A percentile compares a stretch with the other conserved stretches of the same genome.
phyloP scores from a whole-genome alignment of 306 rosid genomes.

The Dryas octopetala region DNA sequence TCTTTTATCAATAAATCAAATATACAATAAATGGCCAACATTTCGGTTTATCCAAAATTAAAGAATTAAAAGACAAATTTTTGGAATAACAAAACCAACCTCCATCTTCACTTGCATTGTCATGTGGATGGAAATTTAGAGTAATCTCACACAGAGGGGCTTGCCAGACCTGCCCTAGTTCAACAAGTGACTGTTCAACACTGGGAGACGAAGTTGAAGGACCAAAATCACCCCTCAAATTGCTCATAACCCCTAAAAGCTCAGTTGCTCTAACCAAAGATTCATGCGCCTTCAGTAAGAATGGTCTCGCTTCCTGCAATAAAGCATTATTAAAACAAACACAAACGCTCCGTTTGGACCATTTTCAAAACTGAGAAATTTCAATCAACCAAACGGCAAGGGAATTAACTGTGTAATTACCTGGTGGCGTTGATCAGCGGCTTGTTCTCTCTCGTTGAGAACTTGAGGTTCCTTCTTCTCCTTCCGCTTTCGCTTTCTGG shows the following conservation, averaged over 20 bases:
- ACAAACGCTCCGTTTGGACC: not conserved
- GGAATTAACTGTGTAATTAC: slow-evolving; percentile 20
- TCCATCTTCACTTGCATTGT: slow-evolving; percentile 27
- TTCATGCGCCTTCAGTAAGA: slow-evolving; percentile 60
- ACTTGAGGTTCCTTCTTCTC: slow-evolving; percentile 36
- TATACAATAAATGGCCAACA: not conserved
- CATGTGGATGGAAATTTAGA: slow-evolving; percentile 35
- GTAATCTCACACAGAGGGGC: slow-evolving; percentile 58
- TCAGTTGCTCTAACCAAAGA: slow-evolving; percentile 48
- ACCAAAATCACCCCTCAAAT: slow-evolving; percentile 41
- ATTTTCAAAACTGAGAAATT: not conserved
- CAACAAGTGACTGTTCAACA: slow-evolving; percentile 49
- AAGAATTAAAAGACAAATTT: not conserved
- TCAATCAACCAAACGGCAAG: slow-evolving; percentile 3
- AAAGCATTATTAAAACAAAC: not conserved
- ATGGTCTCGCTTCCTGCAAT: slow-evolving; percentile 66
- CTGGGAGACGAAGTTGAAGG: slow-evolving; percentile 21
- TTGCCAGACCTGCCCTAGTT: slow-evolving; percentile 52
- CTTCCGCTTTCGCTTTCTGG: slow-evolving; percentile 57
- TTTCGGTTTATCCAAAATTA: not conserved
- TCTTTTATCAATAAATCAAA: not conserved
- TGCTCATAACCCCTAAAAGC: slow-evolving; percentile 50
- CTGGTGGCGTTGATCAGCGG: slow-evolving; percentile 75
- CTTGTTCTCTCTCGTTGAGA: slow-evolving; percentile 70
- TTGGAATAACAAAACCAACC: slow-evolving; percentile 39